phyloP scores from a whole-genome alignment of 257 asterid genomes.

The Apocynum venetum region DNA sequence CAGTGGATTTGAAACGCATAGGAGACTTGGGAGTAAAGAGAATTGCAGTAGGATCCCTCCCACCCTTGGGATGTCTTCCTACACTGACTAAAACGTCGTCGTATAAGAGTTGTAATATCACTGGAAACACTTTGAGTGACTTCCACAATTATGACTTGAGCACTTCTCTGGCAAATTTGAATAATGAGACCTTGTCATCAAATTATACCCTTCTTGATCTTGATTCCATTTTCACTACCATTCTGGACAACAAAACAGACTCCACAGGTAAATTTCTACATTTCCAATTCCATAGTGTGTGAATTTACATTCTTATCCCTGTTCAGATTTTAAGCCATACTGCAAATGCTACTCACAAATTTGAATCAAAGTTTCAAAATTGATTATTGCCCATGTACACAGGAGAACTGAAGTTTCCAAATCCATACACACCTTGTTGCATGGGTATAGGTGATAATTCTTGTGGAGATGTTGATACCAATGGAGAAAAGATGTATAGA shows the following conservation, averaged over 20 bases:
- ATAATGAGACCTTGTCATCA: slow-evolving; percentile 32
- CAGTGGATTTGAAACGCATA: slow-evolving; percentile 29
- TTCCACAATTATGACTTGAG: slow-evolving; percentile 42
- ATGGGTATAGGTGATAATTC: not conserved
- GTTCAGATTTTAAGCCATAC: no score
- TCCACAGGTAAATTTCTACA: not conserved
- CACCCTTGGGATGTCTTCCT: slow-evolving; percentile 70
- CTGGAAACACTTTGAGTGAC: slow-evolving; percentile 31
- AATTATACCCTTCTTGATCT: slow-evolving; percentile 44
- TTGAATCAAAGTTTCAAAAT: no score
- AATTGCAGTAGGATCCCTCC: not conserved
- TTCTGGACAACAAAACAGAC: not conserved
- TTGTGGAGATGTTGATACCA: slow-evolving; percentile 44
- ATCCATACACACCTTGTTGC: not conserved
- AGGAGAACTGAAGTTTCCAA: not conserved
- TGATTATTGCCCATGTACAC: no score
- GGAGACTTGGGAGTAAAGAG: not conserved
- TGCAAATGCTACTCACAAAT: no score
- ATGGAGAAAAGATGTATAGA: slow-evolving; percentile 55
- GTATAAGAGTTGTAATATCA: slow-evolving; percentile 46
- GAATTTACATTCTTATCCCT: no score
- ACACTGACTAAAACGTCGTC: slow-evolving; percentile 28
- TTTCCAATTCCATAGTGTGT: no score
- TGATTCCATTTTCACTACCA: slow-evolving; percentile 36
- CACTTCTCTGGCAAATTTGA: slow-evolving; percentile 36